A percentile compares a stretch with the other conserved stretches of the same genome.
phyloP scores from a whole-genome alignment of 2,329 filamentous ascomycete genomes.

The Penicillium janthinellum region DNA sequence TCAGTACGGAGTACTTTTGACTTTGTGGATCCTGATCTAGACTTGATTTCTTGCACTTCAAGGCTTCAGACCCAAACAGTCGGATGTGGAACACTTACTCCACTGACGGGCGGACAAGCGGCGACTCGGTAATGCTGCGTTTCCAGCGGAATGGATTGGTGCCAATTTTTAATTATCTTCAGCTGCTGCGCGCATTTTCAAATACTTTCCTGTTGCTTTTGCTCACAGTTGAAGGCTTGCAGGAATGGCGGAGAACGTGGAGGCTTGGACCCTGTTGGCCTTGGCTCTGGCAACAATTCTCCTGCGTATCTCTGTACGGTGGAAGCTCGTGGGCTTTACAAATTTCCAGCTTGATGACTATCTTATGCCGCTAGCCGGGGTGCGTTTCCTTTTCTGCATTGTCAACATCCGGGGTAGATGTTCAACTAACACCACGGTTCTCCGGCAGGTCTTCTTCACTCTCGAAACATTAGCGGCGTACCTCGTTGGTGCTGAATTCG shows the following conservation, averaged over 20 bases:
- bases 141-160: neutral
- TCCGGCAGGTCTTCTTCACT: constrained; percentile 48
- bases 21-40: neutral
- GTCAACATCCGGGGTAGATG: neutral
- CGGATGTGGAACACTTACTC: neutral
- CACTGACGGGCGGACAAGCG: neutral
- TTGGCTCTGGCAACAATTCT: constrained; percentile 16
- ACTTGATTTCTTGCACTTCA: neutral
- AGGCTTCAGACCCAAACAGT: neutral
- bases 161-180: neutral
- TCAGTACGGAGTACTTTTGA: neutral
- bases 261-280: constrained; percentile 52
- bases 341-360: constrained; percentile 25
- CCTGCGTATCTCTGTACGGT: constrained; percentile 19
- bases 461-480: constrained; percentile 53
- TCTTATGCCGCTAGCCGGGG: constrained; percentile 24
- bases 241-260: constrained; percentile 26
- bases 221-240: neutral
- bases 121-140: neutral
- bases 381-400: constrained; percentile 5
- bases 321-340: constrained; percentile 20
- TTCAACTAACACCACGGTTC: neutral
- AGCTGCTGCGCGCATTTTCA: neutral
- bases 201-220: neutral
- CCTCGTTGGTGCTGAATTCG: constrained; percentile 48